Base-by-base conservation (phyloP, 371 early-diverging fungal genomes). In the Umbelopsis sp. region DNA sequence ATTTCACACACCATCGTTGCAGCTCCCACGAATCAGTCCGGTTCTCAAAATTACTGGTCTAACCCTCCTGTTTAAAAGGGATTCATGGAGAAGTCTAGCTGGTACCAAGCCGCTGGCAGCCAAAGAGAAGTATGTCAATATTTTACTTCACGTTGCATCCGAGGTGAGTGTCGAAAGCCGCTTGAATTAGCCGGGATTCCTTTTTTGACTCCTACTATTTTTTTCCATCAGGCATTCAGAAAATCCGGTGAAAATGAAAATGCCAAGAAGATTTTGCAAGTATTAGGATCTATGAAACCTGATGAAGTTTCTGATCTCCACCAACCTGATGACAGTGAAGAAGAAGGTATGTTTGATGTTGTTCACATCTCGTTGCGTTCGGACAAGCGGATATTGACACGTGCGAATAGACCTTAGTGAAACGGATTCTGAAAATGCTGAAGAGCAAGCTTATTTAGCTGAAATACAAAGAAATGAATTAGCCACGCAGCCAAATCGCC, bases 11-110 rank as follows among this genome's bases (percentile, higher is more conserved):
- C 22, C 22, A 50, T 22, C 48, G 32, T 35, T n/a, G 14, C 20
- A 9, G 14, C 29, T 37, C 35, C 44, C 32, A 18, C 51, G 37
- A 35, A 41, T 50, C 24, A 41, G 41, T 41, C 41, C 12, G 41
- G 41, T 41, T 41, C 41, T 41, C 41, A 50, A 48, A 38, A 35
- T n/a, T n/a, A 38, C 35, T 12, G 14, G 14, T 1, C 18, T 57
- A 57, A 29, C 57, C 14, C 10, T 5, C 3, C 35, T 48, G 29
- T 24, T 52, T 44, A 25, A 37, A 16, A 75, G 76, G 74, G 74
- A 78, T 67, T 70, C 74, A 18, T 78, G 77, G 77, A 74, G 74
- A 35, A 68, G 53, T n/a, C 32, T 77, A n/a, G 65, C 72, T 65
- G 77, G 74, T 20, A 70, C 72, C 48, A 46, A 50, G 20, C 44